Percentiles rank a stretch among this genome's conserved stretches.
Conservation (phyloP, 257 asterid genomes). For the Scutellaria galericulata region DNA sequence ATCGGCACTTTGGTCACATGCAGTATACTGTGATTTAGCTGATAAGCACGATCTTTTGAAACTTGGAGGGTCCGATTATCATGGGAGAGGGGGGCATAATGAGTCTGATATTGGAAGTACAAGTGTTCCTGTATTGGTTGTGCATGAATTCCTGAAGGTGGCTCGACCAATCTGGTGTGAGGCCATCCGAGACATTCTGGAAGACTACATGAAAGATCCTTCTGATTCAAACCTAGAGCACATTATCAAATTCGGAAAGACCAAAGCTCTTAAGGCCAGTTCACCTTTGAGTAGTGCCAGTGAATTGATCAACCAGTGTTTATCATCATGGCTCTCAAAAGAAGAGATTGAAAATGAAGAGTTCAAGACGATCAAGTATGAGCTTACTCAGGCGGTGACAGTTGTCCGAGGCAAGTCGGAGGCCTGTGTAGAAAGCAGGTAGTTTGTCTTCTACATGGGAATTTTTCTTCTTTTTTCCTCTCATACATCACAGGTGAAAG, state of each 20-base stretch:
- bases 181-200: conserved; percentile 66
- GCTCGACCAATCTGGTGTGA: conserved; percentile 89
- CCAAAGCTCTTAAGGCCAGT: conserved; percentile 38
- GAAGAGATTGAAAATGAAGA: conserved; percentile 66
- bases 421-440: conserved; percentile 31
- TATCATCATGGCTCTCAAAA: conserved; percentile 64
- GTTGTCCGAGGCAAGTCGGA: conserved; percentile 27
- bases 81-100: conserved; percentile 82
- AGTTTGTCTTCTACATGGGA: conserved; percentile 12
- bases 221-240: conserved; percentile 59
- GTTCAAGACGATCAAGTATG: conserved; percentile 58
- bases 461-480: conserved; percentile 32
- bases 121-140: conserved; percentile 60
- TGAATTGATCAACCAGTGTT: conserved; percentile 67
- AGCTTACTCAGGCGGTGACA: conserved; percentile 47
- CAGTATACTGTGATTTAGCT: conserved; percentile 85
- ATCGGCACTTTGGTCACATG: conserved; percentile 25
- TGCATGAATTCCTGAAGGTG: conserved; percentile 78
- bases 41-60: conserved; percentile 76
- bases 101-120: conserved; percentile 92
- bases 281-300: conserved; percentile 33
- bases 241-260: conserved; percentile 58
- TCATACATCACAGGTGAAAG: conserved; percentile 23
- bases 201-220: conserved; percentile 64
- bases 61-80: conserved; percentile 97